Evolutionary conservation across 2,329 filamentous ascomycete species (phyloP).

Genomic region (Sclerotinia sclerotiorum): DNA sequence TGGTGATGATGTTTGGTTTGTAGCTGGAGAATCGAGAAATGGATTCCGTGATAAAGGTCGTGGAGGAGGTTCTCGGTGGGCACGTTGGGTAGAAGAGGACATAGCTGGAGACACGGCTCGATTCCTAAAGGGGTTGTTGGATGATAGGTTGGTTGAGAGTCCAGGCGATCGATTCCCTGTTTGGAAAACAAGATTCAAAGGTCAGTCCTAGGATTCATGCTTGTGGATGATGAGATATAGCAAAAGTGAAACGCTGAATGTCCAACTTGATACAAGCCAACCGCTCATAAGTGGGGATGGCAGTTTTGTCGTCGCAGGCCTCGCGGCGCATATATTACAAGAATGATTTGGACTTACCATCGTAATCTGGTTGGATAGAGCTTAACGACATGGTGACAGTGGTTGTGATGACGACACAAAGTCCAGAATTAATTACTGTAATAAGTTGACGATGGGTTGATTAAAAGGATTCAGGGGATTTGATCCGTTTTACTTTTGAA

Average conservation of each 20-base stretch:
- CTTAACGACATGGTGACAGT: slow-evolving; percentile 37
- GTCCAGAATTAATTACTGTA: neutral
- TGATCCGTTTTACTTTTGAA: neutral
- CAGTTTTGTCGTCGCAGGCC: slow-evolving; percentile 30
- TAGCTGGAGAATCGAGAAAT: slow-evolving; percentile 61
- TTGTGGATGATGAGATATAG: slow-evolving; percentile 29
- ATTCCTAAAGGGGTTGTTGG: slow-evolving; percentile 80
- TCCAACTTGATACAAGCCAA: slow-evolving; percentile 38
- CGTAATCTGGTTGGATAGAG: slow-evolving; percentile 35
- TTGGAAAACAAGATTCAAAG: slow-evolving; percentile 33
- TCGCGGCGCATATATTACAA: slow-evolving; percentile 32
- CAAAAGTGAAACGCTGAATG: slow-evolving; percentile 37
- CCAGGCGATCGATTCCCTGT: slow-evolving; percentile 46
- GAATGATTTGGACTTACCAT: slow-evolving; percentile 34
- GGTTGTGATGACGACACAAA: slow-evolving; percentile 15
- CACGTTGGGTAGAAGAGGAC: slow-evolving; percentile 47
- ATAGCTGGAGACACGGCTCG: slow-evolving; percentile 61
- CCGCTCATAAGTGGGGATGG: slow-evolving; percentile 36
- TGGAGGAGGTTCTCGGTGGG: slow-evolving; percentile 56
- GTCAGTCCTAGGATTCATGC: slow-evolving; percentile 38
- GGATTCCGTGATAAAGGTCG: slow-evolving; percentile 72
- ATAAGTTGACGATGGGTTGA: slow-evolving; percentile 10
- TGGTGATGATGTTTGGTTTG: slow-evolving; percentile 40
- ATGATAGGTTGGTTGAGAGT: slow-evolving; percentile 63
- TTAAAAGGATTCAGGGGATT: slow-evolving; percentile 1